Evolutionary conservation across 1,284 basidiomycete species (phyloP), one percentile per base, ranked within the genome.

Genomic region (Leccinum insigne): DNA sequence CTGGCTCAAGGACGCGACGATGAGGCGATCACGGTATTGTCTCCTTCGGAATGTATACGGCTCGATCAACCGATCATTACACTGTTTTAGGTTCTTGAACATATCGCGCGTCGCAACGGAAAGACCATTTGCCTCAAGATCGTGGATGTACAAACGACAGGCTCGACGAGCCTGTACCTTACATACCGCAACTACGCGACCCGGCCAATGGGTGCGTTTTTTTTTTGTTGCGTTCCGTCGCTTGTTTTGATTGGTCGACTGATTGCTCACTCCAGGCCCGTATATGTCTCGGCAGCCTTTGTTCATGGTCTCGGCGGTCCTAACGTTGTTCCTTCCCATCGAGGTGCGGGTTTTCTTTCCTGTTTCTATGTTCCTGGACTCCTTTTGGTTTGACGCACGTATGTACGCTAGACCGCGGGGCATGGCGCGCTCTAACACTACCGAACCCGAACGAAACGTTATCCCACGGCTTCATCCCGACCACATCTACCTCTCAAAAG

Each of bases 391-490:
- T 26, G 4, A 26, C 23, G 8, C 26, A 26, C 26, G 13, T 56
- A 26, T 44, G 47, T 11, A 18, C 18, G 38, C 5, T 26, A 73
- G 73, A 73, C 72, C 14, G 71, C 74, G 4, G 72, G 72, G 52
- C 71, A 59, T 10, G 70, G 65, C 13, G 72, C 71, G n/a, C 65
- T 71, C 40, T 71, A 59, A 52, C 47, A 18, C 8, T 16, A 47
- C 10, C 44, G 44, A 47, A 47, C 44, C n/a, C n/a, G 47, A 49
- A 49, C 47, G 38, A 94, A 98, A 79, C 96, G 13, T 40, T 40
- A 40, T 40, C 40, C 40, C 40, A 8, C 40, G 98, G 78, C 87
- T 99, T 3, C 92, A 98, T 79, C 2, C 73, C 79, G 1, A 72
- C 79, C 3, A 74, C 82, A 16, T 77, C 83, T 2, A 76, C 85